These are phyloP conservation scores for Colletotrichum sp. DNA, from an alignment of 2,329 filamentous ascomycete genomes.

Conservation along the genomic window DNA sequence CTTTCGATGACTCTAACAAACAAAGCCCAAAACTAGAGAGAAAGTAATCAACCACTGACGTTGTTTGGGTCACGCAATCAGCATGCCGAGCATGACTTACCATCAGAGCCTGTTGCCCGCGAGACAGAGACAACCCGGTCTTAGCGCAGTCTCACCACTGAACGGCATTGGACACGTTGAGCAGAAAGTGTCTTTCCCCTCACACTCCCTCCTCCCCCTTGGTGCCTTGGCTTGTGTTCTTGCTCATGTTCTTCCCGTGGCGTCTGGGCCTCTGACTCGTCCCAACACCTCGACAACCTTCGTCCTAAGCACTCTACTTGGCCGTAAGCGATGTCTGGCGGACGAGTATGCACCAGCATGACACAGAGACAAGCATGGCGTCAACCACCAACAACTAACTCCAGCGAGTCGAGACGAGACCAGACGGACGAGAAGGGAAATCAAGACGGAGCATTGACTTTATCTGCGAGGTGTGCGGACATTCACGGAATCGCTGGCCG, in stretches of 20 bases:
- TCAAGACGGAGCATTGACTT: background rate
- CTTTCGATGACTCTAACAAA: background rate
- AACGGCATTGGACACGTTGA: background rate
- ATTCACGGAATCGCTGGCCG: background rate
- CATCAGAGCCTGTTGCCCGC: background rate
- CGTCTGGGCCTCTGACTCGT: constrained; percentile 1
- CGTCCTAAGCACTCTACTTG: background rate
- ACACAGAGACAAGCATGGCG: background rate
- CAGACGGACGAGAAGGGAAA: background rate
- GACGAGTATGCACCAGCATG: background rate
- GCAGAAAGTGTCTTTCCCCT: background rate
- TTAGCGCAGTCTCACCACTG: background rate
- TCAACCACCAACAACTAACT: background rate
- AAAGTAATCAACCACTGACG: background rate
- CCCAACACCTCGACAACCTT: background rate
- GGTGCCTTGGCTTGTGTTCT: background rate
- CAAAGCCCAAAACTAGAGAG: background rate
- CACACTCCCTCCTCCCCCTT: background rate
- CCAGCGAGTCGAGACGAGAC: background rate
- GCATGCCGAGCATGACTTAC: background rate
- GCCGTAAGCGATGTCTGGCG: background rate
- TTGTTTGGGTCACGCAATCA: background rate
- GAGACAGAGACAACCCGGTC: background rate
- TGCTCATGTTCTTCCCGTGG: background rate
- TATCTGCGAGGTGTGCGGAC: background rate